Evolutionary conservation across 2,329 filamentous ascomycete species (phyloP).

Genomic region (Colletotrichum truncatum): DNA sequence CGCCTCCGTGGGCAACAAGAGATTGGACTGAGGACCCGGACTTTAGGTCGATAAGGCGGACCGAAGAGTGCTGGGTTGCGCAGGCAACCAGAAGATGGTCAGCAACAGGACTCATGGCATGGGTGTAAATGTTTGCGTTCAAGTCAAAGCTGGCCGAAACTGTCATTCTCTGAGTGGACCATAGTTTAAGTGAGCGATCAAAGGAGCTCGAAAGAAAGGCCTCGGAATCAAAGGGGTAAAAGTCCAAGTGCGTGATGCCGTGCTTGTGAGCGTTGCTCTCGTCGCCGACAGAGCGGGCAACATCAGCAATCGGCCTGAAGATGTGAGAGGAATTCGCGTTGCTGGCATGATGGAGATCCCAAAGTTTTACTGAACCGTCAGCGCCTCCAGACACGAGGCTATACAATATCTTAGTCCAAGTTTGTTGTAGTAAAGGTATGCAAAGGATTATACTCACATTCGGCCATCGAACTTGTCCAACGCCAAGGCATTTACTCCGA

Average conservation of each 20-base stretch:
- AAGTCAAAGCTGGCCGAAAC: slow-evolving; percentile 75
- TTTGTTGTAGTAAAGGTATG: no score
- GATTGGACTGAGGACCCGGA: slow-evolving; percentile 81
- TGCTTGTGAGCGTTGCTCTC: slow-evolving; percentile 63
- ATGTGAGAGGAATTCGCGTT: slow-evolving; percentile 54
- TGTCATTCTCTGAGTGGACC: slow-evolving; percentile 70
- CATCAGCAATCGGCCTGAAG: slow-evolving; percentile 63
- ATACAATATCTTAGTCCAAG: slow-evolving; percentile 1
- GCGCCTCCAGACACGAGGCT: slow-evolving; percentile 87
- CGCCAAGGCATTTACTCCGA: slow-evolving; percentile 81
- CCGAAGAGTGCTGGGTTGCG: slow-evolving; percentile 84
- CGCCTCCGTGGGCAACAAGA: slow-evolving; percentile 73
- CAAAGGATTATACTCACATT: no score
- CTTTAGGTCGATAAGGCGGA: slow-evolving; percentile 86
- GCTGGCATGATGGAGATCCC: slow-evolving; percentile 78
- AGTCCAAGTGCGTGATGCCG: slow-evolving; percentile 79
- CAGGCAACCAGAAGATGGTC: slow-evolving; percentile 84
- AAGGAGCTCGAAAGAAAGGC: slow-evolving; percentile 82
- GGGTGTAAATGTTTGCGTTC: slow-evolving; percentile 76
- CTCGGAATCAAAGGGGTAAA: slow-evolving; percentile 80
- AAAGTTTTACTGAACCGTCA: slow-evolving; percentile 84
- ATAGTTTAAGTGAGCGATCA: slow-evolving; percentile 80
- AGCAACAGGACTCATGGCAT: slow-evolving; percentile 79
- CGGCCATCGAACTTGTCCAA: slow-evolving; percentile 85
- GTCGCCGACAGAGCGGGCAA: slow-evolving; percentile 51